phyloP scores from a whole-genome alignment of 352 stramenopile species.

The Phytophthora pisi region DNA sequence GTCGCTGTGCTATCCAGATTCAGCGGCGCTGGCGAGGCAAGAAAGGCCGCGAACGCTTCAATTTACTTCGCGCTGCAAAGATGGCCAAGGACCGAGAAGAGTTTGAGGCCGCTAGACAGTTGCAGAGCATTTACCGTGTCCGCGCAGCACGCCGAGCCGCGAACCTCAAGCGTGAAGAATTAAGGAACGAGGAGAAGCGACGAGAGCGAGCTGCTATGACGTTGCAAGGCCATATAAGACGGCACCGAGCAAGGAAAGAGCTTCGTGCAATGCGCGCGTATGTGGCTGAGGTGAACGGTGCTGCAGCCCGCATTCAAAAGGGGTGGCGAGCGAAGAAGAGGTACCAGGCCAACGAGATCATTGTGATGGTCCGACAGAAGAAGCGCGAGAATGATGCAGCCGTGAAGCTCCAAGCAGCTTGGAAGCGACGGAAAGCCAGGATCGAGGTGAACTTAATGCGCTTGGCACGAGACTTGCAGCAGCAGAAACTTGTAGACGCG shows the following conservation, averaged over 20 bases:
- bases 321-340: conserved; percentile 59
- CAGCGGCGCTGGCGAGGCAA: conserved; percentile 81
- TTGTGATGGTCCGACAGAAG: conserved; percentile 36
- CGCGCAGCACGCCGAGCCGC: conserved; percentile 49
- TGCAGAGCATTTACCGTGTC: conserved; percentile 66
- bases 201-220: conserved; percentile 51
- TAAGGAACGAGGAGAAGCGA: conserved; percentile 30
- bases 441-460: conserved; percentile 45
- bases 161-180: conserved; percentile 42
- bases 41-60: conserved; percentile 36
- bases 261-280: conserved; percentile 34
- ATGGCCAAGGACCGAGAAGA: conserved; percentile 37
- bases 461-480: conserved; percentile 44
- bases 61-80: conserved; percentile 38
- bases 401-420: conserved; percentile 57
- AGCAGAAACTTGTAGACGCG: conserved; percentile 38
- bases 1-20: conserved; percentile 54
- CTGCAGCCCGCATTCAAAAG: conserved; percentile 52
- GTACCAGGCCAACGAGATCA: conserved; percentile 48
- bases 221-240: conserved; percentile 51
- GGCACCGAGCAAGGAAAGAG: conserved; percentile 44
- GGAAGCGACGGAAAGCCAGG: conserved; percentile 63
- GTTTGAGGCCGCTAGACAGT: conserved; percentile 53
- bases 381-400: conserved; percentile 52
- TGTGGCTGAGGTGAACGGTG: conserved; percentile 34